Conservation (phyloP, 1,284 basidiomycete species). For the Rugosomyces carneus region DNA sequence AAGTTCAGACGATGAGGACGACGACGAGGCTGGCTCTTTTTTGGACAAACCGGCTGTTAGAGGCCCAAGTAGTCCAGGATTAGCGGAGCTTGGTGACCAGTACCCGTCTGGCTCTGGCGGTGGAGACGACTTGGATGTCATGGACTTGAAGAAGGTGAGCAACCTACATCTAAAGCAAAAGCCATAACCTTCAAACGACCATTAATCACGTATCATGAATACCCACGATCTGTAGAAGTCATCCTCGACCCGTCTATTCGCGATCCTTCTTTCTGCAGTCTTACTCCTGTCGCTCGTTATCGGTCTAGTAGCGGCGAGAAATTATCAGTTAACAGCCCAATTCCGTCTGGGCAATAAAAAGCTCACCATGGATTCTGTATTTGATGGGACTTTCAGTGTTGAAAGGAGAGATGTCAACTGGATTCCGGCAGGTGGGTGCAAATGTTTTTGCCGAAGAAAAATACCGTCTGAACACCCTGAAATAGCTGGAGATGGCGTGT, state of each 20-base stretch:
- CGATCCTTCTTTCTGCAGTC: conserved; percentile 47
- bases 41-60: conserved; percentile 31
- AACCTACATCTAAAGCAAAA: neutral
- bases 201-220: neutral
- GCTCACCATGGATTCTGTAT: conserved; percentile 82
- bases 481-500: conserved; percentile 88
- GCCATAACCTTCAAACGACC: too few species aligned
- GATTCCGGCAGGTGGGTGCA: conserved; percentile 75
- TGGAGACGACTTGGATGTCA: conserved; percentile 1
- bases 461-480: conserved; percentile 14
- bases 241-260: conserved; percentile 47
- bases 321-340: conserved; percentile 53
- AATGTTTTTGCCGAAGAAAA: neutral
- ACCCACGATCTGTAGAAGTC: conserved; percentile 9
- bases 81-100: conserved; percentile 21
- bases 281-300: conserved; percentile 54
- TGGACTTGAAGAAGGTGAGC: conserved; percentile 12
- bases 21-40: conserved; percentile 49
- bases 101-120: conserved; percentile 11
- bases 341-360: conserved; percentile 52
- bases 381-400: conserved; percentile 79
- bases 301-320: conserved; percentile 65
- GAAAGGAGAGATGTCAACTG: conserved; percentile 54
- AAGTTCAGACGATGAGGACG: conserved; percentile 63
- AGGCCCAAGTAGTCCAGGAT: conserved; percentile 24